Conservation (phyloP, 306 rosid genomes). For the Neltuma alba region DNA sequence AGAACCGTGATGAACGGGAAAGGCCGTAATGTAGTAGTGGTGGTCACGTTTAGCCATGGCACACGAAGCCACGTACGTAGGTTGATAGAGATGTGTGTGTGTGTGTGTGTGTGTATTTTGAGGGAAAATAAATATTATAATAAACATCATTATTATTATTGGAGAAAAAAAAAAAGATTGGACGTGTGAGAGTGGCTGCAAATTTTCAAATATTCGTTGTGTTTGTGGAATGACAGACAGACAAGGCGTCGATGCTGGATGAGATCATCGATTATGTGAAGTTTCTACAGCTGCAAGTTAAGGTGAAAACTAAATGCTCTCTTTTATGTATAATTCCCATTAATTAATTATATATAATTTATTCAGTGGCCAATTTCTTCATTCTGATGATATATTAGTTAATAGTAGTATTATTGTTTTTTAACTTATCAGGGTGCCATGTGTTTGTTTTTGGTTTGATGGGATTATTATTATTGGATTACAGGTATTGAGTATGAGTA, state of each 20-base stretch:
- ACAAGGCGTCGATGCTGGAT: conserved; percentile 98
- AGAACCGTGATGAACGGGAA: background rate
- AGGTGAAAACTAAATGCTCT: conserved; percentile 26
- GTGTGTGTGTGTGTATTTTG: background rate
- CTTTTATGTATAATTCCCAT: background rate
- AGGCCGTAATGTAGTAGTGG: background rate
- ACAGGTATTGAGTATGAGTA: conserved; percentile 98
- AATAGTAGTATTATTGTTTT: background rate
- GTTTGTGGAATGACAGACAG: conserved; percentile 81
- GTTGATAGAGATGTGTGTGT: background rate
- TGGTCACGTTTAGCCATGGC: conserved; percentile 6
- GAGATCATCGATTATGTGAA: conserved; percentile 98
- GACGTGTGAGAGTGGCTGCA: background rate
- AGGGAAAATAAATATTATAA: conserved; percentile 1
- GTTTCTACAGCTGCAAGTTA: conserved; percentile 96
- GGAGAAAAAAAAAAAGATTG: background rate
- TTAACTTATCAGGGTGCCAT: too few relatives aligned
- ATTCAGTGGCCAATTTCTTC: background rate
- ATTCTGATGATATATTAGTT: too few relatives aligned
- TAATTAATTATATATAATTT: too few relatives aligned
- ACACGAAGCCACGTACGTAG: conserved; percentile 1
- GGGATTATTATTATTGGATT: background rate
- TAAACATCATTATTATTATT: background rate
- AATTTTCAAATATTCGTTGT: conserved; percentile 32
- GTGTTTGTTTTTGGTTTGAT: background rate